phyloP scores from a whole-genome alignment of 768 basidiomycete genomes.

The Kwoniella pini region DNA sequence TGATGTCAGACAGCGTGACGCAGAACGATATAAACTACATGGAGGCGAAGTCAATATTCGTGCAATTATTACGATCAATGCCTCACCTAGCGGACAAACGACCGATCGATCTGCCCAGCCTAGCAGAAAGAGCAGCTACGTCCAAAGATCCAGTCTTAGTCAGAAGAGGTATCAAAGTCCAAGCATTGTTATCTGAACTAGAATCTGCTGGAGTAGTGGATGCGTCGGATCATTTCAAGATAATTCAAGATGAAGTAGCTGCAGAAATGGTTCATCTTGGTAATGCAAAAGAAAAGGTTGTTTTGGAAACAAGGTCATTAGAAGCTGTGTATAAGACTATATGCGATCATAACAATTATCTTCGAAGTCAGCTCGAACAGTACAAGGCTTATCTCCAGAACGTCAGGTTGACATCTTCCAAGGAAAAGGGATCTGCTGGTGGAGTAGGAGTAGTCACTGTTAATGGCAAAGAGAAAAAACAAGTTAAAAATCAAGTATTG shows the following conservation, averaged over 20 bases:
- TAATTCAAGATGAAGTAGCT: conserved; percentile 96
- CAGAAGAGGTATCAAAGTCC: conserved; percentile 97
- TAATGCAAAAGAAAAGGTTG: conserved; percentile 91
- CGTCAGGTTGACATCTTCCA: conserved; percentile 82
- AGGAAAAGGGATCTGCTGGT: conserved; percentile 70
- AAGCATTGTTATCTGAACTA: conserved; percentile 96
- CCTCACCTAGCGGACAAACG: conserved; percentile 78
- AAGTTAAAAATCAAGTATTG: conserved; percentile 75
- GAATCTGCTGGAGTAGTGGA: conserved; percentile 89
- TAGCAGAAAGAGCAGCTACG: conserved; percentile 94
- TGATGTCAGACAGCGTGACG: conserved; percentile 87
- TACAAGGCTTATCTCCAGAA: conserved; percentile 99
- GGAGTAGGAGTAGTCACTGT: conserved; percentile 94
- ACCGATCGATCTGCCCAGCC: conserved; percentile 81
- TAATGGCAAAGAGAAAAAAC: conserved; percentile 96
- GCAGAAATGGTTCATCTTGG: conserved; percentile 95
- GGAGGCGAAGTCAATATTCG: conserved; percentile 99
- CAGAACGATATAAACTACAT: conserved; percentile 99
- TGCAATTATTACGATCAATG: conserved; percentile 92
- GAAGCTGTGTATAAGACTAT: conserved; percentile 99
- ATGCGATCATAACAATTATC: conserved; percentile 97
- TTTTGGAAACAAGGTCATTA: conserved; percentile 85
- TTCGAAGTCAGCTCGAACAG: conserved; percentile 93
- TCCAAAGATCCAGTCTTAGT: conserved; percentile 96
- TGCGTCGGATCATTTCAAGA: conserved; percentile 74